Evolutionary conservation across 192 early-diverging fungal species (phyloP).

Genomic region (Helicostylum pulchrum): DNA sequence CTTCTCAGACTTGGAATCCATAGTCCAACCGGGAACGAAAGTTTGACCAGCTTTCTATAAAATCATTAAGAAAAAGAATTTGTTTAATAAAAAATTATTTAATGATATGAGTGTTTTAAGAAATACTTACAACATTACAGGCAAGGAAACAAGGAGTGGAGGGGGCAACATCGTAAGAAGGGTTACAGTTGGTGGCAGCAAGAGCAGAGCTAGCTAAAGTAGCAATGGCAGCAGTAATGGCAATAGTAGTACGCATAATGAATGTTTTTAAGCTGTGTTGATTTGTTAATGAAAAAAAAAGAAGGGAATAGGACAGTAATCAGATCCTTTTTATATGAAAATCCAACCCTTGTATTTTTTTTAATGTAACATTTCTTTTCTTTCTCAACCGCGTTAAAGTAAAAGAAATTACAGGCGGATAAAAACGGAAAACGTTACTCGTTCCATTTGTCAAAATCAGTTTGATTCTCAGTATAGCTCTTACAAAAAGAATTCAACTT

Average conservation of each 20-base stretch:
- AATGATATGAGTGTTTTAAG: not conserved
- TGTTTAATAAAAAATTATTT: not conserved
- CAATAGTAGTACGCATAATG: not conserved
- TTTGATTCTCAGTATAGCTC: no score
- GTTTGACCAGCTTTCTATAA: slow-evolving; percentile 4
- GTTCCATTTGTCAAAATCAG: no score
- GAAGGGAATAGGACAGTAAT: no score
- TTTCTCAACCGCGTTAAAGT: no score
- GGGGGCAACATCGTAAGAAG: not conserved
- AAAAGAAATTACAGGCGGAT: no score
- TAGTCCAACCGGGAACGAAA: slow-evolving; percentile 2
- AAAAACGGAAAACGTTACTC: no score
- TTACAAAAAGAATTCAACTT: no score
- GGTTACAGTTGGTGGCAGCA: not conserved
- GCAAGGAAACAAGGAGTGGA: not conserved
- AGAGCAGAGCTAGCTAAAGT: not conserved
- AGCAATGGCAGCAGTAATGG: not conserved
- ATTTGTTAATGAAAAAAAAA: no score
- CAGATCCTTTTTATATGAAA: no score
- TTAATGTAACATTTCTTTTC: no score
- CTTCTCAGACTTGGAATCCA: not conserved
- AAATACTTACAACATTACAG: slow-evolving; percentile 9
- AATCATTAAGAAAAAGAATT: not conserved
- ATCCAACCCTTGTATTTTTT: no score
- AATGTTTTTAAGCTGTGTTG: no score